These are phyloP conservation scores for Macrolepiota albuminosa DNA, from an alignment of 768 basidiomycete genomes.

Conservation along the genomic window DNA sequence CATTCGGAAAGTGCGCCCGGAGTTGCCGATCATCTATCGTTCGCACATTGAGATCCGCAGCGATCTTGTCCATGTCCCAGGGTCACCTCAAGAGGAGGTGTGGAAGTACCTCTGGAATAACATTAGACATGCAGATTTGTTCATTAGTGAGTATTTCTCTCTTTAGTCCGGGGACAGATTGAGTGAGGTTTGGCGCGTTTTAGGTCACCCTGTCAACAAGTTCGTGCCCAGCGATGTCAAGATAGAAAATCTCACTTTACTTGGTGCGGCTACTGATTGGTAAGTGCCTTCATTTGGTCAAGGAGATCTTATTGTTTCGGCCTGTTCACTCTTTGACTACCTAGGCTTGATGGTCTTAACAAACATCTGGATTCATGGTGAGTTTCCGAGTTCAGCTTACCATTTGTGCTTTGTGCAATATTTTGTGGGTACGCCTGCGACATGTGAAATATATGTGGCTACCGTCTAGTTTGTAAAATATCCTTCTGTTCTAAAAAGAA, in stretches of 20 bases:
- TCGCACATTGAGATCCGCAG: slow-evolving; percentile 94
- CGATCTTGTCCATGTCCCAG: slow-evolving; percentile 76
- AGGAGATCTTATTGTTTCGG: not conserved
- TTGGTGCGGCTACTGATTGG: slow-evolving; percentile 87
- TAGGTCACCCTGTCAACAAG: slow-evolving; percentile 85
- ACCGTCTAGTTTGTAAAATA: too few species aligned
- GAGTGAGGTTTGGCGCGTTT: not conserved
- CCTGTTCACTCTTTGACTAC: not conserved
- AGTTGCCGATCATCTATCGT: slow-evolving; percentile 86
- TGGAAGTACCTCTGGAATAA: slow-evolving; percentile 96
- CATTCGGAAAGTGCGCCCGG: slow-evolving; percentile 80
- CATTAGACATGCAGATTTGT: slow-evolving; percentile 84
- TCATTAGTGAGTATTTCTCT: slow-evolving; percentile 58
- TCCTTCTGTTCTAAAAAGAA: not conserved
- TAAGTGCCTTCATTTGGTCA: slow-evolving; percentile 26
- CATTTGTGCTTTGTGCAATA: not conserved
- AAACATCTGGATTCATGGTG: slow-evolving; percentile 72
- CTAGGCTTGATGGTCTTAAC: slow-evolving; percentile 89
- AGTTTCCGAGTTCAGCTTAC: not conserved
- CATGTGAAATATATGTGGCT: not conserved
- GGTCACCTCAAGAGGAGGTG: slow-evolving; percentile 84
- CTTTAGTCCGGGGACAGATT: not conserved
- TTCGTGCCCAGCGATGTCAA: slow-evolving; percentile 89
- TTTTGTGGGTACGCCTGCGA: not conserved
- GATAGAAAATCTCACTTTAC: slow-evolving; percentile 59